Evolutionary conservation across 2,329 filamentous ascomycete genomes (phyloP).

Genomic region (Penicillium oxalicum): DNA sequence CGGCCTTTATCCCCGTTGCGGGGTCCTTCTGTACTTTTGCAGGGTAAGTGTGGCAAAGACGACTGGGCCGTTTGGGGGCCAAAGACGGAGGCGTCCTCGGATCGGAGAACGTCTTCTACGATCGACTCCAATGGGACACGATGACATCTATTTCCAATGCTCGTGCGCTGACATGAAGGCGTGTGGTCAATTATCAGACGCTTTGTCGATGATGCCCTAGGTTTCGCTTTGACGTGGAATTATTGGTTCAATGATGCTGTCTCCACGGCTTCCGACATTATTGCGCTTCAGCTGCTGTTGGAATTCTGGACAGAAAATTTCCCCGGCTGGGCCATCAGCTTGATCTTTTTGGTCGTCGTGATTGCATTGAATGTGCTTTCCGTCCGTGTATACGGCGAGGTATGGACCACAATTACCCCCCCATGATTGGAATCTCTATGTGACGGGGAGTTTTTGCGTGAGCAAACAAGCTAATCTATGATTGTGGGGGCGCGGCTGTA

Average conservation of each 20-base stretch:
- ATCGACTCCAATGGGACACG: too few relatives aligned
- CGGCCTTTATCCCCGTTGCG: constrained; percentile 51
- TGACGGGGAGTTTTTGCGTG: too few relatives aligned
- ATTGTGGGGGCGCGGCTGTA: constrained; percentile 9
- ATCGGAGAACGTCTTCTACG: too few relatives aligned
- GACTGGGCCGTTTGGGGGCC: background rate
- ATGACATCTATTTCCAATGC: background rate
- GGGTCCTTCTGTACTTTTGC: constrained; percentile 53
- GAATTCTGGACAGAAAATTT: constrained; percentile 59
- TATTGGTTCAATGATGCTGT: constrained; percentile 62
- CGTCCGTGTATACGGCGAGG: constrained; percentile 51
- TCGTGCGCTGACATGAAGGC: constrained; percentile 3
- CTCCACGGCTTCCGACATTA: constrained; percentile 55
- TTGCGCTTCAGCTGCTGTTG: constrained; percentile 53
- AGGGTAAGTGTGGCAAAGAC: constrained; percentile 31
- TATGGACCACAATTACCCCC: constrained; percentile 14
- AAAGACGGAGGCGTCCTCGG: background rate
- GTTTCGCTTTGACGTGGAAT: constrained; percentile 43
- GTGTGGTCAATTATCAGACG: constrained; percentile 21
- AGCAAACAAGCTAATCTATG: background rate
- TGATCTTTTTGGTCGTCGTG: constrained; percentile 56
- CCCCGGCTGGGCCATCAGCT: constrained; percentile 57
- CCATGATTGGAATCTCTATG: too few relatives aligned
- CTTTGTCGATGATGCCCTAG: constrained; percentile 41
- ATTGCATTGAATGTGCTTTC: constrained; percentile 50